Evolutionary conservation across 176 grass and related monocot genomes (phyloP), one percentile per base, ranked within the genome.

Genomic region (Pontederia paniculata): DNA sequence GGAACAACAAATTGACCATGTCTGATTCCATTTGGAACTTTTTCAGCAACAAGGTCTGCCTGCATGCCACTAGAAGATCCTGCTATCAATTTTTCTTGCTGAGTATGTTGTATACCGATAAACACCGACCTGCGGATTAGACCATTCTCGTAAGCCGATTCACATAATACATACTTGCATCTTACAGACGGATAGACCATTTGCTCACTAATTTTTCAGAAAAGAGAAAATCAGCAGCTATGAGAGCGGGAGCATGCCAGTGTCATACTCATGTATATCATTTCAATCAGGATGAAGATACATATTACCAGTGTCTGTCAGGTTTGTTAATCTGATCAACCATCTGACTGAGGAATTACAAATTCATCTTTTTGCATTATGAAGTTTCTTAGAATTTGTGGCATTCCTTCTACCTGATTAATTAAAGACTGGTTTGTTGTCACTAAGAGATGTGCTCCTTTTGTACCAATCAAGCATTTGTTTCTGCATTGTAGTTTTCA

Each of bases 71-170:
- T 62, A 44, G 84, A 85, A 28, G 81, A 82, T 54, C 72, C 89
- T 53, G 72, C 81, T 70, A 95, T 66, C 45, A 95, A 85, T n/a
- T 65, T 95, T 95, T 70, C 89, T 95, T 4, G 89, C 89, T 0
- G 89, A 82, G 50, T 88, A 95, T 1, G 84, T 81, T 10, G 84
- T 82, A 72, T 88, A 95, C 37, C 89, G 84, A 31, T 95, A 95
- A 37, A 88, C 41, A 17, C 89, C 89, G 18, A 95, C 84, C 89
- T n/a, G n/a, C n/a, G n/a, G n/a, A n/a, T n/a, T n/a, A n/a, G n/a
- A 48, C 14, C 14, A 14, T 48, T 48, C 12, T 48, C 45, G 5
- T 9, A 48, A 48, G 12, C 12, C 14, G 45, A 12, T 14, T 14
- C 45, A 14, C 12, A 48, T 48, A 14, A 48, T n/a, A 48, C 10